Evolutionary conservation across 2,329 filamentous ascomycete genomes (phyloP).

Genomic region (Rhynchosporium graminicola): DNA sequence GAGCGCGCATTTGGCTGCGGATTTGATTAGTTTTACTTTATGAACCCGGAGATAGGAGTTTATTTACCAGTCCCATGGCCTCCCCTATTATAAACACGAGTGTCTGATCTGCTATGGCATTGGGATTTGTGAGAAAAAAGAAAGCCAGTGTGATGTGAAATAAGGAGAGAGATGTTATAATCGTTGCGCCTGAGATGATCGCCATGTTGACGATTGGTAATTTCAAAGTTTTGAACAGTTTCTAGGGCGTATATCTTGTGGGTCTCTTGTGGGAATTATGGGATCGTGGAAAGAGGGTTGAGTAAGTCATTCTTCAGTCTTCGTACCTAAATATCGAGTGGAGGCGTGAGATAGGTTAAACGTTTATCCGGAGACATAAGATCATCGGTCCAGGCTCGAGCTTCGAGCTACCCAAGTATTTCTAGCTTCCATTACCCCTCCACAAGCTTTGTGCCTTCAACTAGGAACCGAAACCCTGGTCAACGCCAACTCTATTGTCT

Average conservation of each 20-base stretch:
- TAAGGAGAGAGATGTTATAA: slow-evolving; percentile 79
- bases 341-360: slow-evolving; percentile 11
- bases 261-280: background rate
- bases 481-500: background rate
- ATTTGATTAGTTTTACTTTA: slow-evolving; percentile 17
- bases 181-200: slow-evolving; percentile 75
- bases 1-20: slow-evolving; percentile 62
- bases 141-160: slow-evolving; percentile 83
- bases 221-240: background rate
- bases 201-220: slow-evolving; percentile 59
- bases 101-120: slow-evolving; percentile 73
- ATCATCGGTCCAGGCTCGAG: slow-evolving; percentile 15
- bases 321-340: too few species aligned
- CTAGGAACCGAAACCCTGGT: background rate
- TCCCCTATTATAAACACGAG: slow-evolving; percentile 81
- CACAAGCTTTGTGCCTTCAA: slow-evolving; percentile 2
- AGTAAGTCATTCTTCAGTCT: background rate
- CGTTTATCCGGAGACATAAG: slow-evolving; percentile 23
- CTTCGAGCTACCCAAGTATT: background rate
- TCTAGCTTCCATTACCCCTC: background rate
- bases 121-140: slow-evolving; percentile 77
- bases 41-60: background rate
- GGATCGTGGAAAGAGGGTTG: background rate
- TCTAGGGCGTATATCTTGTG: background rate
- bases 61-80: slow-evolving; percentile 73